Base-by-base conservation (phyloP, 495 filamentous ascomycete species). In the Neurospora sp. region DNA sequence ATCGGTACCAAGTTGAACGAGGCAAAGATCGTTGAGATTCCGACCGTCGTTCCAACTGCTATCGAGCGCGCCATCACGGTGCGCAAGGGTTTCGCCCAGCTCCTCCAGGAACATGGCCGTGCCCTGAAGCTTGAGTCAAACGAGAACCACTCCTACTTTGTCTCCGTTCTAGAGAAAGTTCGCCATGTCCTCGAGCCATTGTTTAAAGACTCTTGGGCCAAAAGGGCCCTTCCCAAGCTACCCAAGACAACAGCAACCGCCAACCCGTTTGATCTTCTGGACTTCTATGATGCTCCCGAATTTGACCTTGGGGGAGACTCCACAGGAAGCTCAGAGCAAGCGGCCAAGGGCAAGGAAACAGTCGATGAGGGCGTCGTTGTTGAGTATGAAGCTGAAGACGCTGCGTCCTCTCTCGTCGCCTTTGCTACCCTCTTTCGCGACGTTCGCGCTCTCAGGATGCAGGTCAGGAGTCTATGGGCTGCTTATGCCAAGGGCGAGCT, bases 251-350 rank as follows among this genome's bases (percentile, higher is more conserved):
- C 54, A 66, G 27, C 54, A 18, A 35, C 27, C 54, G 3, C 46
- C 31, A 72, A 72, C 18, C 71, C 71, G n/a, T 72, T 72, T 41
- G 23, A 62, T 20, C 46, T 72, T 39, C 71, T 72, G 10, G 71
- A 66, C 0, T 46, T 31, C 5, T 72, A 72, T 39, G 71, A 72
- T 11, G 42, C 23, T 31, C 71, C 71, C 44, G 46, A 66, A 23
- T 39, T 72, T 46, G 35, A 66, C 44, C 35, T 66, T 4, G 46
- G 18, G 7, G 71, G 12, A 23, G 31, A 66, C 27, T 9, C 27
- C 16, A 18, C 54, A 37, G 54, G 12, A 62, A 27, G 10, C 41
- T 48, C 39, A 18, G 18, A 66, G 42, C 8, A 46, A 62, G 44
- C 20, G 5, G 35, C 44, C 3, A 66, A 20, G 18, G 46, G 37